phyloP scores from a whole-genome alignment of 768 basidiomycete species.

The Hemileccinum rubropunctum region DNA sequence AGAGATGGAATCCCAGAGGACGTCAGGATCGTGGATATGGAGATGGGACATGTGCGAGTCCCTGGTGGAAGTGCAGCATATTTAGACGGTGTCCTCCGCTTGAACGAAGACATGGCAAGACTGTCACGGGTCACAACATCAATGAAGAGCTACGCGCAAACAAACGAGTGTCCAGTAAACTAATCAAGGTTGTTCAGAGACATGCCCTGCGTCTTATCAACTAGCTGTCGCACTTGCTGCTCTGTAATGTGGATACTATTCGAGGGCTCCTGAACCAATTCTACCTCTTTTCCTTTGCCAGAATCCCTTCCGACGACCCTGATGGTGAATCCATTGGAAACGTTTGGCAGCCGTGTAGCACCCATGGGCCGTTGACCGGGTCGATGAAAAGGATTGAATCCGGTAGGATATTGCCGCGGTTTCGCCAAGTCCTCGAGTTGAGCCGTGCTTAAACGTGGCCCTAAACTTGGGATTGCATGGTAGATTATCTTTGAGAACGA shows the following conservation, averaged over 20 bases:
- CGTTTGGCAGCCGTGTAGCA: conserved; percentile 27
- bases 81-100: conserved; percentile 53
- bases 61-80: conserved; percentile 43
- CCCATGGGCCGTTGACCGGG: conserved; percentile 31
- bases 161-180: background rate
- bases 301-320: conserved; percentile 23
- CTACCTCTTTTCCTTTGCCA: background rate
- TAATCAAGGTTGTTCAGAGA: conserved; percentile 30
- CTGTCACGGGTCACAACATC: background rate
- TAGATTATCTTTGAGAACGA: conserved; percentile 30
- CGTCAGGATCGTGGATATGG: conserved; percentile 53
- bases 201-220: conserved; percentile 14
- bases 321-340: conserved; percentile 33
- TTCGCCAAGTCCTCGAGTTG: conserved; percentile 23
- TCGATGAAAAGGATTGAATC: conserved; percentile 33
- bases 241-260: background rate
- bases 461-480: conserved; percentile 24
- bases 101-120: conserved; percentile 73
- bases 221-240: conserved; percentile 11
- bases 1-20: conserved; percentile 92
- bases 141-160: background rate
- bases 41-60: conserved; percentile 57
- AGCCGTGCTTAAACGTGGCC: conserved; percentile 20
- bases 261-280: background rate
- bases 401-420: conserved; percentile 29